phyloP scores from a whole-genome alignment of 352 stramenopile genomes.

The Phytopythium ostracodes region DNA sequence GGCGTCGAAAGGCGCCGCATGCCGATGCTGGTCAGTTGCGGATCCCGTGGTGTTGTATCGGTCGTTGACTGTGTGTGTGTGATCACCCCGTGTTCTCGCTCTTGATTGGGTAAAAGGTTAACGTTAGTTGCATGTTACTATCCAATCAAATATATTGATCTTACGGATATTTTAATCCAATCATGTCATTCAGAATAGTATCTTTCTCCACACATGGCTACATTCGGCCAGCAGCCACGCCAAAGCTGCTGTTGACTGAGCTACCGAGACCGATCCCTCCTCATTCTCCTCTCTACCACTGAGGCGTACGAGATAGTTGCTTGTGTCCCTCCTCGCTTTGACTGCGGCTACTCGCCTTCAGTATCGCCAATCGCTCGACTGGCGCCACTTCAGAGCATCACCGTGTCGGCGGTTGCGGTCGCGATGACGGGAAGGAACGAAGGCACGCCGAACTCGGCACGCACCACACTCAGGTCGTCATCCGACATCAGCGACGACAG shows the following conservation, averaged over 20 bases:
- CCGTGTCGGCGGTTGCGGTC: neutral
- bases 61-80: too few relatives aligned
- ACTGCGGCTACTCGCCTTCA: too few relatives aligned
- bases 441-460: neutral
- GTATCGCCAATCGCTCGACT: too few relatives aligned
- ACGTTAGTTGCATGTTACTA: too few relatives aligned
- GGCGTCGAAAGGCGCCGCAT: neutral
- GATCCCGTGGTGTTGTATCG: too few relatives aligned
- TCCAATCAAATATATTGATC: neutral
- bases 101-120: neutral
- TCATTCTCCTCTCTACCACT: too few relatives aligned
- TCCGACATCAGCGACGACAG: conserved; percentile 1
- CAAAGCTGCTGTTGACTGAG: too few relatives aligned
- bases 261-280: too few relatives aligned
- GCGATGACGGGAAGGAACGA: neutral
- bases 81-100: neutral
- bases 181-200: neutral
- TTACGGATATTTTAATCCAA: neutral
- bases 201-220: neutral
- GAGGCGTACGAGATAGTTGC: too few relatives aligned
- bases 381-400: neutral
- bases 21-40: neutral
- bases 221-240: too few relatives aligned
- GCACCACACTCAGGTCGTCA: neutral
- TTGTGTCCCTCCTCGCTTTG: too few relatives aligned